phyloP scores from a whole-genome alignment of 2,329 filamentous ascomycete species.

The Bipolaris sorokiniana region DNA sequence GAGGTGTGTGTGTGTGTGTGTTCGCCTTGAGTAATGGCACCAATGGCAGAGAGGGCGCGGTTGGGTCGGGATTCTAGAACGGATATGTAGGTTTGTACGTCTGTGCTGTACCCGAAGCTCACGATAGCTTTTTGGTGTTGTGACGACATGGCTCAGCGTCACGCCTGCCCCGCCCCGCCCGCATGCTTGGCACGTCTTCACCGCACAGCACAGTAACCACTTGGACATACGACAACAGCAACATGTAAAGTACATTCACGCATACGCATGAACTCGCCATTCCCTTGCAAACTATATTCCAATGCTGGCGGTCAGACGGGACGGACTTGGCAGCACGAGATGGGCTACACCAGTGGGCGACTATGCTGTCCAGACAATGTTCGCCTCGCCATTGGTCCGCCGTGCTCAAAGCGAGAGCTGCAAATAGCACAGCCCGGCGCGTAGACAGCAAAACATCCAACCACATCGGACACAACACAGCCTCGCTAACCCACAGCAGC shows the following conservation, averaged over 20 bases:
- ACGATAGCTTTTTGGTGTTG: slow-evolving; percentile 43
- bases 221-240: background rate
- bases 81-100: too few species aligned
- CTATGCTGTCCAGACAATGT: slow-evolving; percentile 31
- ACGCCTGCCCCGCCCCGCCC: slow-evolving; percentile 26
- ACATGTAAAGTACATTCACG: too few species aligned
- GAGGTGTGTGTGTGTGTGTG: slow-evolving; percentile 3
- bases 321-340: slow-evolving; percentile 12
- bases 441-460: slow-evolving; percentile 41
- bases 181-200: slow-evolving; percentile 26
- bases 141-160: slow-evolving; percentile 29
- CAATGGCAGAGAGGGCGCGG: slow-evolving; percentile 24
- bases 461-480: slow-evolving; percentile 34
- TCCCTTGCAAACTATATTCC: background rate
- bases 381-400: slow-evolving; percentile 34
- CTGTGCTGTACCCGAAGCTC: slow-evolving; percentile 14
- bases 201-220: background rate
- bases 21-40: background rate
- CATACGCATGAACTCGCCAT: too few species aligned
- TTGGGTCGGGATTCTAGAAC: slow-evolving; percentile 9
- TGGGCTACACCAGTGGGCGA: slow-evolving; percentile 32
- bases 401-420: slow-evolving; percentile 28
- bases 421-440: slow-evolving; percentile 44
- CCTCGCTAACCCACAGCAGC: slow-evolving; percentile 29
- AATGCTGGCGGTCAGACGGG: slow-evolving; percentile 2